Evolutionary conservation across 257 asterid species (phyloP).

Genomic region (Solanum raphanifolium): DNA sequence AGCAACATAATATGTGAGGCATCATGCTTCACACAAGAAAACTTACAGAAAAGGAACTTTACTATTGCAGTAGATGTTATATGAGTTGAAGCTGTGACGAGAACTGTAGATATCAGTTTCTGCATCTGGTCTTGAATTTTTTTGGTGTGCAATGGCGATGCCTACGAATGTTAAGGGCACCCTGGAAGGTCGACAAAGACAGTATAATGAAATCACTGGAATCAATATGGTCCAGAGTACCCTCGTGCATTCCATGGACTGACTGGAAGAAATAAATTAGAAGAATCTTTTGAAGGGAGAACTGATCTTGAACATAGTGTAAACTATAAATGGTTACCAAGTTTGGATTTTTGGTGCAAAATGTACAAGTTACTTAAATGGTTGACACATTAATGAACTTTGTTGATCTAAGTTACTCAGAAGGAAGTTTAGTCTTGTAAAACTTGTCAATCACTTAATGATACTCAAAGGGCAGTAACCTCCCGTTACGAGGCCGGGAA

Average conservation of each 20-base stretch:
- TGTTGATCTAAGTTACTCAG: background rate
- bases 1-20: background rate
- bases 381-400: background rate
- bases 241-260: background rate
- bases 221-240: background rate
- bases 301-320: background rate
- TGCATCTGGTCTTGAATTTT: too few relatives aligned
- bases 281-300: background rate
- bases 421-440: background rate
- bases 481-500: background rate
- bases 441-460: background rate
- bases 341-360: background rate
- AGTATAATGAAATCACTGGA: background rate
- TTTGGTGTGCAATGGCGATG: too few relatives aligned
- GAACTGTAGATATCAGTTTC: too few relatives aligned
- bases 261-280: background rate
- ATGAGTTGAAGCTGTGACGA: too few relatives aligned
- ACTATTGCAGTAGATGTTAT: too few relatives aligned
- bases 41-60: background rate
- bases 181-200: background rate
- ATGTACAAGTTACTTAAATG: background rate
- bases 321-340: background rate
- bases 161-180: too few relatives aligned
- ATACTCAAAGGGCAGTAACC: background rate
- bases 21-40: background rate